Evolutionary conservation across 1,139 yeast genomes (phyloP).

Genomic region (Blastobotrys raffinosifermentans): DNA sequence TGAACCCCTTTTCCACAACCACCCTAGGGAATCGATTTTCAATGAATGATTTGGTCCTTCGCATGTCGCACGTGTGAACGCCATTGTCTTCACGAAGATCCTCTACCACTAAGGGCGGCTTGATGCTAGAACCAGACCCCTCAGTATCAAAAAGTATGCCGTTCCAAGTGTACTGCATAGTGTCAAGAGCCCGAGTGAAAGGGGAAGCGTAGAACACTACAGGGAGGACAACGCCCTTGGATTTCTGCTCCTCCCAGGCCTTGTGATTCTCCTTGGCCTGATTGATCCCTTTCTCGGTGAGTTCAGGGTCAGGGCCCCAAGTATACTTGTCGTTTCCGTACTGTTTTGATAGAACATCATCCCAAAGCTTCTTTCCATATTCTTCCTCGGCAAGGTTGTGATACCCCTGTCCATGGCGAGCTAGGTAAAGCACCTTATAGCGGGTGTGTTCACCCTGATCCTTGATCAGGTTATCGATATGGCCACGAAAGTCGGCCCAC

Average conservation of each 20-base stretch:
- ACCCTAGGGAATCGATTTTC: conserved; percentile 34
- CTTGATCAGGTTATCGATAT: conserved; percentile 38
- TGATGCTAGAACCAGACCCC: conserved; percentile 4
- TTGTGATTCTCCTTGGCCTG: conserved; percentile 42
- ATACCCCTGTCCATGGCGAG: conserved; percentile 76
- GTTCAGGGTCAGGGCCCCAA: conserved; percentile 56
- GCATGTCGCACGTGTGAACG: conserved; percentile 58
- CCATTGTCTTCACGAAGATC: conserved; percentile 64
- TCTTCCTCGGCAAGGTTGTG: conserved; percentile 58
- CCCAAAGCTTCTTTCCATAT: conserved; percentile 57
- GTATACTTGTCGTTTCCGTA: conserved; percentile 49
- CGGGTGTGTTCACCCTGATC: conserved; percentile 33
- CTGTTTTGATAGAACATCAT: conserved; percentile 36
- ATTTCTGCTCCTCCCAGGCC: conserved; percentile 41
- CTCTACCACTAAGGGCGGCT: conserved; percentile 45
- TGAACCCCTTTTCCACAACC: conserved; percentile 40
- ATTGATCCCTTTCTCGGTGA: conserved; percentile 54
- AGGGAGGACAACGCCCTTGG: conserved; percentile 50
- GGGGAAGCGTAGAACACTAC: conserved; percentile 56
- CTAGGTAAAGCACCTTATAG: conserved; percentile 56
- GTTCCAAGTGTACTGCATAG: conserved; percentile 55
- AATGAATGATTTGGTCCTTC: conserved; percentile 41
- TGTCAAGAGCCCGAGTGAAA: conserved; percentile 54
- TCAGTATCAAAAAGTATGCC: conserved; percentile 28
- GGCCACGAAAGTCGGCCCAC: conserved; percentile 42